Percentiles rank a stretch among this genome's conserved stretches.
Evolutionary conservation across 768 basidiomycete species (phyloP).

Genomic region (Lactarius akahatsu): DNA sequence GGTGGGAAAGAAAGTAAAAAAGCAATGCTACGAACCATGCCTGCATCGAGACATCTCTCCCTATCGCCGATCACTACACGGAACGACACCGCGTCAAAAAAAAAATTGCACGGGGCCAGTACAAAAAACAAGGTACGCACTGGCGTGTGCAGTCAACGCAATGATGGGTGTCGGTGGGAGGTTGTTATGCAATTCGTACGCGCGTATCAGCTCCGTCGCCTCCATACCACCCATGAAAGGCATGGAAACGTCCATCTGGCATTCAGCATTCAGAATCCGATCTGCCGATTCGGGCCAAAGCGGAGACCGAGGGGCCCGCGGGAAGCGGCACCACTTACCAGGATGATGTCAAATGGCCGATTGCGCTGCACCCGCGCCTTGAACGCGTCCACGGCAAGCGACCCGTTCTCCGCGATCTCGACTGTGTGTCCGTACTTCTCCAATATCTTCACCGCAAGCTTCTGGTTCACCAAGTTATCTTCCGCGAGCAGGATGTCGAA

Average conservation of each 20-base stretch:
- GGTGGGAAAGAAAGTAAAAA: neutral
- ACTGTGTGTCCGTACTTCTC: constrained; percentile 95
- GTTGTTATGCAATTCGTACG: constrained; percentile 72
- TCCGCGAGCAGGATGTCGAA: constrained; percentile 96
- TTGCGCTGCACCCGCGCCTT: constrained; percentile 68
- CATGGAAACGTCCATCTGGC: constrained; percentile 97
- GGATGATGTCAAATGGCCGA: constrained; percentile 86
- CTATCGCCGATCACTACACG: constrained; percentile 81
- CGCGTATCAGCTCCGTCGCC: constrained; percentile 88
- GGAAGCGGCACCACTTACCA: constrained; percentile 52
- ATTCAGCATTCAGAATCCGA: neutral
- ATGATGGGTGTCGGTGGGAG: constrained; percentile 85
- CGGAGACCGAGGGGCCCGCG: neutral
- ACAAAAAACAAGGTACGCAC: constrained; percentile 47
- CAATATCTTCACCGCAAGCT: constrained; percentile 92
- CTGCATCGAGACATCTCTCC: constrained; percentile 73
- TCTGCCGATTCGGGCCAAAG: constrained; percentile 3
- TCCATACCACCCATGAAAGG: constrained; percentile 99
- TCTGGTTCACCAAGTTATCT: constrained; percentile 95
- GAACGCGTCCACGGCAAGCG: constrained; percentile 89
- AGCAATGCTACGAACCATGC: constrained; percentile 44
- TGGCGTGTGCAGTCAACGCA: constrained; percentile 96
- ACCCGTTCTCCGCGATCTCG: constrained; percentile 97
- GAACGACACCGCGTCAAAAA: constrained; percentile 21
- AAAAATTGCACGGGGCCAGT: constrained; percentile 13